phyloP scores from a whole-genome alignment of 2,329 filamentous ascomycete species.

The Fusarium verrucosum region DNA sequence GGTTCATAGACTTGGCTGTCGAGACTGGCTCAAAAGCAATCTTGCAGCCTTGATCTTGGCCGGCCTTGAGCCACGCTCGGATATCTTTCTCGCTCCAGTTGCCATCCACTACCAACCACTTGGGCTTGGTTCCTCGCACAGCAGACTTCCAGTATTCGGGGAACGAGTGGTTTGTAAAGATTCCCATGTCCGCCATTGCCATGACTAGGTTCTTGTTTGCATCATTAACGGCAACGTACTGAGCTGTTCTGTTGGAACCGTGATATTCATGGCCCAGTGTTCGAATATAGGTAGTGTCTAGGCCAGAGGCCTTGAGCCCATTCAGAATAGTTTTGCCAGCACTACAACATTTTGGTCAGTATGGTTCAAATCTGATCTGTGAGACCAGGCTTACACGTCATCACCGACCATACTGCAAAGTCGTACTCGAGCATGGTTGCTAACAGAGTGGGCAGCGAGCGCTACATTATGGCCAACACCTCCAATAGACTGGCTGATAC shows the following conservation, averaged over 20 bases:
- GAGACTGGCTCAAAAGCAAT: conserved; percentile 92
- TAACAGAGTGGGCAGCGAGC: conserved; percentile 76
- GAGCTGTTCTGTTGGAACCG: conserved; percentile 75
- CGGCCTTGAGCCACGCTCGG: conserved; percentile 71
- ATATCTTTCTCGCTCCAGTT: conserved; percentile 81
- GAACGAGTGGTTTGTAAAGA: conserved; percentile 70
- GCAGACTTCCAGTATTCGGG: conserved; percentile 68
- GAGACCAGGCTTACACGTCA: conserved; percentile 66
- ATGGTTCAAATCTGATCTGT: background rate
- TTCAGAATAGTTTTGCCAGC: conserved; percentile 78
- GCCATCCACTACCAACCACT: conserved; percentile 84
- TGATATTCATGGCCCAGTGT: conserved; percentile 59
- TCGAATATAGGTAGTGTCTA: conserved; percentile 72
- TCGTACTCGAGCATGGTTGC: conserved; percentile 68
- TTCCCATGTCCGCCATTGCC: conserved; percentile 95
- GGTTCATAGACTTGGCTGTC: conserved; percentile 75
- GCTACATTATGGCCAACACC: conserved; percentile 95
- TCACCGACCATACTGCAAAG: conserved; percentile 85
- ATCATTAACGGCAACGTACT: conserved; percentile 93
- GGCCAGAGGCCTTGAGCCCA: conserved; percentile 69
- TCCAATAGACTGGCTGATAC: conserved; percentile 83
- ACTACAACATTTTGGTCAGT: conserved; percentile 50
- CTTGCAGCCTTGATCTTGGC: conserved; percentile 62
- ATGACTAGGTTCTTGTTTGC: conserved; percentile 82
- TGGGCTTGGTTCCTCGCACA: conserved; percentile 66